Evolutionary conservation across 768 basidiomycete genomes (phyloP).

Genomic region (Suillus weaverae): DNA sequence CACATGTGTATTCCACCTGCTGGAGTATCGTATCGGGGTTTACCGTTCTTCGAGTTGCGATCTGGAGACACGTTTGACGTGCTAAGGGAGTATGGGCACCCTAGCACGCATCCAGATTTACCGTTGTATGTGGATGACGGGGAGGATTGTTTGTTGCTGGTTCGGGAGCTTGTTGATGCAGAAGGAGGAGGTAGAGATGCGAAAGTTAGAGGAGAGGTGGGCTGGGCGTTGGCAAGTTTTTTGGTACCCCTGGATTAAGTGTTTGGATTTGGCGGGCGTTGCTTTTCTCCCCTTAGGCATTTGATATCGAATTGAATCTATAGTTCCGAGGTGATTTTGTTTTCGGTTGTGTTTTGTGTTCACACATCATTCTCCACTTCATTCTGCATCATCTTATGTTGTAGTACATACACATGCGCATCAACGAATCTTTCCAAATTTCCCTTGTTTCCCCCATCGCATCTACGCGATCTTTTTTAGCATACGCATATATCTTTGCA

Average conservation of each 20-base stretch:
- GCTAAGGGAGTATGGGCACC: conserved; percentile 76
- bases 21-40: conserved; percentile 65
- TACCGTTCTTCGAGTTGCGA: conserved; percentile 74
- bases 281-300: not conserved
- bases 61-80: conserved; percentile 66
- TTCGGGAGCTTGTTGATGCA: conserved; percentile 42
- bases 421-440: not conserved
- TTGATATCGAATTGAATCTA: not conserved
- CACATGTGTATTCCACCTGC: conserved; percentile 67
- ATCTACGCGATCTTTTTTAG: not conserved
- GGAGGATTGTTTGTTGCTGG: conserved; percentile 75
- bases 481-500: not conserved
- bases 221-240: conserved; percentile 85
- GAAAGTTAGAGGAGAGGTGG: conserved; percentile 46
- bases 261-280: not conserved
- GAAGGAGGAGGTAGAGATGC: conserved; percentile 11
- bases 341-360: not conserved
- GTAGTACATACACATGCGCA: conserved; percentile 1
- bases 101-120: conserved; percentile 67
- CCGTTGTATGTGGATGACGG: conserved; percentile 79
- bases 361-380: not conserved
- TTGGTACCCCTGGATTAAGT: conserved; percentile 55
- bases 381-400: not conserved
- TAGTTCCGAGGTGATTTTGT: not conserved
- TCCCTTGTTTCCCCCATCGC: not conserved